Evolutionary conservation across 345 rosid species (phyloP).

Genomic region (Dipteronia dyeriana): DNA sequence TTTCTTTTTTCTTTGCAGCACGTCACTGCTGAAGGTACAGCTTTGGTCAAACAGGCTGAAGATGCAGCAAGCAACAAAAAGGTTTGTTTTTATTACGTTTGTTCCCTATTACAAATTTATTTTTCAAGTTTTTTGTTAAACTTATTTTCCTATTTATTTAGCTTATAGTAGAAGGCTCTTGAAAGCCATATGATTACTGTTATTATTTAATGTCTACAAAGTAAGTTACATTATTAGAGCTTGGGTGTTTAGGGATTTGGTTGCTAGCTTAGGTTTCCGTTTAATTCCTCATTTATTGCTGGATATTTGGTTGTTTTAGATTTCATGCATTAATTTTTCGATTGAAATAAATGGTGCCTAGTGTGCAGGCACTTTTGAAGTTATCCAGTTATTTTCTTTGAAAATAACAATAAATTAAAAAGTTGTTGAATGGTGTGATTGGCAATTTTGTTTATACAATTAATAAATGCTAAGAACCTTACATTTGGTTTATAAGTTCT

Average conservation of each 20-base stretch:
- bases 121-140: background rate
- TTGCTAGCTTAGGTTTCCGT: background rate
- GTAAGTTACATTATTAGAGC: background rate
- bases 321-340: background rate
- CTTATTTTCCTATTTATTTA: background rate
- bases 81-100: slow-evolving; percentile 22
- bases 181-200: background rate
- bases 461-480: background rate
- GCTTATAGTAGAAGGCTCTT: background rate
- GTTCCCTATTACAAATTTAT: background rate
- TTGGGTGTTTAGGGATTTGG: background rate
- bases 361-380: background rate
- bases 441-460: background rate
- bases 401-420: background rate
- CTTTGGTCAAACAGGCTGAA: slow-evolving; percentile 71
- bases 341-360: background rate
- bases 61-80: slow-evolving; percentile 59
- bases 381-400: background rate
- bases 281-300: background rate
- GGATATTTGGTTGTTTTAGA: background rate
- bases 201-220: background rate
- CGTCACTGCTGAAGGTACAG: slow-evolving; percentile 68
- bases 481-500: background rate
- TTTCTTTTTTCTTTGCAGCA: slow-evolving; percentile 39
- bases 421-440: background rate